Base-by-base conservation (phyloP, 352 stramenopile species). In the Stephanocyclus meneghinianus region DNA sequence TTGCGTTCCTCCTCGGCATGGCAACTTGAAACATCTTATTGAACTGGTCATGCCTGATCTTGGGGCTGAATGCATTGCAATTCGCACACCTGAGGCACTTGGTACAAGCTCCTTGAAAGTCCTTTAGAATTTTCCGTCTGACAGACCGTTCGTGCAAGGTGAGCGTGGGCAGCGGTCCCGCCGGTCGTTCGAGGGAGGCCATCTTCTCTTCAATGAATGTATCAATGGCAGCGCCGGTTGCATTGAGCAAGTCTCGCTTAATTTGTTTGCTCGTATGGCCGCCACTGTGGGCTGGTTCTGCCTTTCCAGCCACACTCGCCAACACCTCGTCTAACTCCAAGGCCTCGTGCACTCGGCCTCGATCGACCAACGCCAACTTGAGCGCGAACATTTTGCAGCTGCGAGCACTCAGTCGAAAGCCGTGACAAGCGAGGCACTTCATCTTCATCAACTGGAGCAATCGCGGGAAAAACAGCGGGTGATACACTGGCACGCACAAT, bases 391-490 rank as follows among this genome's bases (percentile, higher is more conserved):
- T 90, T 56, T 94, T 91, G 56, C 94, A 94, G 68, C 89, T 76
- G 18, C 74, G 47, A 11, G 71, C 92, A 8, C 91, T 83, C 29
- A 96, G 79, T 72, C 94, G 92, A 78, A 99, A 98, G 79, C 97
- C 97, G 92, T 99, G 97, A 92, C 98, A 99, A 65, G 92, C 95
- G 65, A 99, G 96, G 93, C 98, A 99, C 84, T 99, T 99, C 85
- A 93, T 92, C 81, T 97, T 96, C 75, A 99, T 91, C 35, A 99
- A 84, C 59, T 95, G 96, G 71, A 99, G 89, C 85, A 99, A 89
- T 44, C 96, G 92, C 1, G 71, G 55, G 74, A 99, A 99, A 18
- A 99, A 91, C 48, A 99, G 90, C 0, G 97, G 97, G 87, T 99
- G 97, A 84, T 99, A 99, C 40, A 99, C 91, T 6, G 97, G 97